These are phyloP conservation scores for Tricholoma sp. DNA, from an alignment of 768 basidiomycete genomes.

Conservation along the genomic window DNA sequence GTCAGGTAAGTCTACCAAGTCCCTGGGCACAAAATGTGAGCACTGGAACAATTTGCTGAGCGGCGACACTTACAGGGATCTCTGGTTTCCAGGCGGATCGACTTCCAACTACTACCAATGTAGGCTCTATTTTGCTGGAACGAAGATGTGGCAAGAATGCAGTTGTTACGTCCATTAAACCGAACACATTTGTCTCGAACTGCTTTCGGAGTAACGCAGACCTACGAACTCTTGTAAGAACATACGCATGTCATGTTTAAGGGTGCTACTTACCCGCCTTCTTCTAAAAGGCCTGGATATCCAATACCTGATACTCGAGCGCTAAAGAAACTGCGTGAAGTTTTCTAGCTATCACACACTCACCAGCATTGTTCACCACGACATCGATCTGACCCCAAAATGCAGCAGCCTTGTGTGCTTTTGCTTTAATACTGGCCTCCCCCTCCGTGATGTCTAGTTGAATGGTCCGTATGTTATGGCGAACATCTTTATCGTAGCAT, in stretches of 20 bases:
- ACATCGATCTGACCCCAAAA: constrained; percentile 56
- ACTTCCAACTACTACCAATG: constrained; percentile 50
- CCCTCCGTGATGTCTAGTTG: constrained; percentile 51
- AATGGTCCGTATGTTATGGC: constrained; percentile 36
- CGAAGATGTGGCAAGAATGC: constrained; percentile 51
- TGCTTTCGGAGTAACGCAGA: constrained; percentile 32
- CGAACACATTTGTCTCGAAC: constrained; percentile 48
- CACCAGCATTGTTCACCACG: constrained; percentile 62
- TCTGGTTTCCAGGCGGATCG: constrained; percentile 48
- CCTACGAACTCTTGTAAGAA: constrained; percentile 10
- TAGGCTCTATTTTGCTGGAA: constrained; percentile 29
- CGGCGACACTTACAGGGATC: constrained; percentile 29
- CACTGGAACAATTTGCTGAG: background rate
- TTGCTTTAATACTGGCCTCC: constrained; percentile 33
- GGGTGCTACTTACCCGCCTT: constrained; percentile 41
- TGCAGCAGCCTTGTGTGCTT: constrained; percentile 35
- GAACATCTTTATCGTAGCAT: constrained; percentile 18
- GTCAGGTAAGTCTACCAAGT: constrained; percentile 19
- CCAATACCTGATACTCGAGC: constrained; percentile 27
- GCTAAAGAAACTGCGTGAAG: background rate
- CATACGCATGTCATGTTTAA: background rate
- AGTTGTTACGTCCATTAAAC: constrained; percentile 46
- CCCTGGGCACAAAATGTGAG: constrained; percentile 17
- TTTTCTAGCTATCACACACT: background rate
- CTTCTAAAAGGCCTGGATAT: constrained; percentile 44